Percentiles rank a stretch among this genome's conserved stretches.
These are phyloP conservation scores for Aspergillus hortae DNA, from an alignment of 2,329 filamentous ascomycete species.

Conservation along the genomic window DNA sequence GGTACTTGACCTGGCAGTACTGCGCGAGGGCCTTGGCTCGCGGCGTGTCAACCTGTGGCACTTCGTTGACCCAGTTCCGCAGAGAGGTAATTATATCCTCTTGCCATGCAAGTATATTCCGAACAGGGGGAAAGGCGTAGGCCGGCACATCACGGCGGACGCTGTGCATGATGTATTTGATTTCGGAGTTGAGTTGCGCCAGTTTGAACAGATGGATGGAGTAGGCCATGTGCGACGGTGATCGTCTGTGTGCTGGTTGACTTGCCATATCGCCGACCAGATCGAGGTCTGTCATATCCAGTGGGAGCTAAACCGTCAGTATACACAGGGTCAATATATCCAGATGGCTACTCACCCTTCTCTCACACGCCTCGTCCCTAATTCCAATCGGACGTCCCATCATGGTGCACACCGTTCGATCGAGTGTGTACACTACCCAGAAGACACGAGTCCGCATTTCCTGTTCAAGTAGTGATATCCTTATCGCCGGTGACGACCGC, in stretches of 20 bases:
- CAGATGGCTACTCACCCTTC: constrained; percentile 36
- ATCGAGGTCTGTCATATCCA: constrained; percentile 10
- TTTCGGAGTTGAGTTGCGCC: constrained; percentile 51
- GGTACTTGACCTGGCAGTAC: constrained; percentile 47
- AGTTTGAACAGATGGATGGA: constrained; percentile 48
- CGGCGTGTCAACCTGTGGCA: constrained; percentile 26
- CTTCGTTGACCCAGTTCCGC: constrained; percentile 38
- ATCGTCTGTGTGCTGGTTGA: constrained; percentile 9
- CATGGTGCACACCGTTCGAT: constrained; percentile 52
- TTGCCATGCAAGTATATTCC: constrained; percentile 48
- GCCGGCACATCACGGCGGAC: constrained; percentile 46
- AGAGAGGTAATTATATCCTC: constrained; percentile 39
- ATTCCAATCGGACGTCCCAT: constrained; percentile 56
- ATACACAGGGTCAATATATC: too few relatives aligned
- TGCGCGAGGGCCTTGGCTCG: constrained; percentile 9
- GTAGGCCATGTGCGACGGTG: constrained; percentile 36
- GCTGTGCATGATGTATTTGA: constrained; percentile 56
- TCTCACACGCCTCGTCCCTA: constrained; percentile 54
- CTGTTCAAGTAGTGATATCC: constrained; percentile 48
- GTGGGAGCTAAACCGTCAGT: constrained; percentile 19
- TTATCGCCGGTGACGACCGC: constrained; percentile 30
- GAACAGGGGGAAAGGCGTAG: constrained; percentile 49
- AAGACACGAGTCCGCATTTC: constrained; percentile 56
- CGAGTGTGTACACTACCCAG: constrained; percentile 53
- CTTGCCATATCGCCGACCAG: neutral